These are phyloP conservation scores for Baorangia bicolor DNA, from an alignment of 768 basidiomycete species.

Conservation along the genomic window DNA sequence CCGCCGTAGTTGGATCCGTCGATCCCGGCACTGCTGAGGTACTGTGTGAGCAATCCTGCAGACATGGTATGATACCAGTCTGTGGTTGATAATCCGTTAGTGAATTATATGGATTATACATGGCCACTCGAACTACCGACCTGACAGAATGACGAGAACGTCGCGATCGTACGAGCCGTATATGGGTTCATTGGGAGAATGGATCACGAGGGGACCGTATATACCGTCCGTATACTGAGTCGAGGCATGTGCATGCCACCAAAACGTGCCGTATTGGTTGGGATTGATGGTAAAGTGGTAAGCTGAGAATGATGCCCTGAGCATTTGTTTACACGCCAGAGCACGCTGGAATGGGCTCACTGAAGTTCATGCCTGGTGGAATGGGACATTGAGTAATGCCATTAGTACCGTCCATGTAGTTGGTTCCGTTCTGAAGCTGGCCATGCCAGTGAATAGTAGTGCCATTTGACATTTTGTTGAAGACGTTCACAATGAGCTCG, in stretches of 20 bases:
- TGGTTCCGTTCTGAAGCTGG: conserved; percentile 44
- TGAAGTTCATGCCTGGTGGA: conserved; percentile 44
- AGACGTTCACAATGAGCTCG: conserved; percentile 35
- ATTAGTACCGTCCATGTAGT: conserved; percentile 47
- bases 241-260: conserved; percentile 46
- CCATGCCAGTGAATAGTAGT: conserved; percentile 37
- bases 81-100: background rate
- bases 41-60: conserved; percentile 29
- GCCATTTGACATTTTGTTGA: conserved; percentile 33
- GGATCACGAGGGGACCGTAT: conserved; percentile 47
- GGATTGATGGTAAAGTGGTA: conserved; percentile 42
- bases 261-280: conserved; percentile 45
- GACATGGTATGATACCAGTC: conserved; percentile 38
- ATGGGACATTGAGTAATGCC: conserved; percentile 53
- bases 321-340: background rate
- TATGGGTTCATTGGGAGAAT: conserved; percentile 37
- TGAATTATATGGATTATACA: background rate
- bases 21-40: conserved; percentile 25
- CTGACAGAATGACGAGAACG: conserved; percentile 36
- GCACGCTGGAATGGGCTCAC: conserved; percentile 20
- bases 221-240: conserved; percentile 50
- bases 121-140: conserved; percentile 20
- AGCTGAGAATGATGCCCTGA: conserved; percentile 10
- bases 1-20: conserved; percentile 33
- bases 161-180: conserved; percentile 40